Evolutionary conservation across 2,329 filamentous ascomycete genomes (phyloP).

Genomic region (Phyllosticta capitalensis): DNA sequence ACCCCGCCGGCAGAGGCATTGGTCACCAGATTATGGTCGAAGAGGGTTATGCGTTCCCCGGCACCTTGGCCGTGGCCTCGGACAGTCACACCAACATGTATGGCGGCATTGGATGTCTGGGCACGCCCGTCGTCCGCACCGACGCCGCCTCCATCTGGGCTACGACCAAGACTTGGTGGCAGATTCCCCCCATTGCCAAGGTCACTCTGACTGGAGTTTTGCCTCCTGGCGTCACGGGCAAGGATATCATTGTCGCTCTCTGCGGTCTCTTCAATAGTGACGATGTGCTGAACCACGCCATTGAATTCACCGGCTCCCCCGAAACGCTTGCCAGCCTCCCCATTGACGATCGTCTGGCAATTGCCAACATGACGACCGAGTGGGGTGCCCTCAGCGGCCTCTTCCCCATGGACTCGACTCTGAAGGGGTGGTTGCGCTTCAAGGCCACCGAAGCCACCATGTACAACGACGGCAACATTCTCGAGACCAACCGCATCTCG

Average conservation of each 20-base stretch:
- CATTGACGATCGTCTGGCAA: constrained; percentile 64
- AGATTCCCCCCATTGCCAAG: constrained; percentile 74
- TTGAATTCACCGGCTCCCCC: constrained; percentile 78
- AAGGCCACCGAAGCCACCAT: constrained; percentile 68
- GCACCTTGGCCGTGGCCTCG: constrained; percentile 69
- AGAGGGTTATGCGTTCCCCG: constrained; percentile 76
- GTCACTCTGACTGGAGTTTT: constrained; percentile 68
- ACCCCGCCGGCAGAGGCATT: constrained; percentile 68
- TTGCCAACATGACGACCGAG: constrained; percentile 74
- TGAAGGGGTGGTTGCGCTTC: constrained; percentile 63
- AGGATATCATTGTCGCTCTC: constrained; percentile 87
- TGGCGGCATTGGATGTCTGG: constrained; percentile 66
- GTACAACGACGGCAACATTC: constrained; percentile 40
- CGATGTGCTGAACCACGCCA: constrained; percentile 81
- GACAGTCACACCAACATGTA: constrained; percentile 78
- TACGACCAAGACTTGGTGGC: constrained; percentile 77
- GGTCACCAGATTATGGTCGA: constrained; percentile 92
- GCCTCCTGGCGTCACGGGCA: constrained; percentile 74
- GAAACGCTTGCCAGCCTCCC: constrained; percentile 65
- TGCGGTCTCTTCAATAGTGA: constrained; percentile 79
- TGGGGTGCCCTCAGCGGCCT: constrained; percentile 65
- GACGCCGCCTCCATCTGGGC: constrained; percentile 83
- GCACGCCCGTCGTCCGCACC: constrained; percentile 75
- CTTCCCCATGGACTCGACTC: constrained; percentile 69
- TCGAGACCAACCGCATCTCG: constrained; percentile 38